Conservation (phyloP, 1,139 yeast species). For the Yamadazyma atlantica region DNA sequence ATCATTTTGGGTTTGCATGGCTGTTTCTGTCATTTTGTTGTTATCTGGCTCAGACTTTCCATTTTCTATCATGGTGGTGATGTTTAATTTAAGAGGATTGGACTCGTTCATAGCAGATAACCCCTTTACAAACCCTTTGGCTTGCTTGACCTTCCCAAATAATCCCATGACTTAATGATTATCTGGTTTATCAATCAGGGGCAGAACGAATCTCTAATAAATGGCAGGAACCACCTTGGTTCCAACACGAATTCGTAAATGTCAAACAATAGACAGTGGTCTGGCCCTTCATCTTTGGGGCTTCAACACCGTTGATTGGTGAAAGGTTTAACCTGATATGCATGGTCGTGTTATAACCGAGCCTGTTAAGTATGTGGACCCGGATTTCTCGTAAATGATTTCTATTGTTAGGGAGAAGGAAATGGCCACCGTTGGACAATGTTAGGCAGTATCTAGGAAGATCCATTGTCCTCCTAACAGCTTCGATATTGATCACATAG, state of each 20-base stretch:
- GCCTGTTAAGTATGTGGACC: too few species aligned
- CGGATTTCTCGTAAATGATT: too few species aligned
- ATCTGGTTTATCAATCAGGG: too few species aligned
- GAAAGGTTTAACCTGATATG: neutral
- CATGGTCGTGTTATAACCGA: too few species aligned
- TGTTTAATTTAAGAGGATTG: slow-evolving; percentile 1
- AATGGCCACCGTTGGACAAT: too few species aligned
- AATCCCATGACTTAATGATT: slow-evolving; percentile 4
- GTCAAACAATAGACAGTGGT: neutral
- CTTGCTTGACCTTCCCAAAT: slow-evolving; percentile 3
- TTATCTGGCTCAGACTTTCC: slow-evolving; percentile 1
- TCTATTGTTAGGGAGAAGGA: too few species aligned
- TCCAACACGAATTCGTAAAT: neutral
- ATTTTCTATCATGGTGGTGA: slow-evolving; percentile 4
- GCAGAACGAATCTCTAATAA: too few species aligned
- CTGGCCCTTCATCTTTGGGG: too few species aligned
- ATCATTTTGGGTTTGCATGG: slow-evolving; percentile 4
- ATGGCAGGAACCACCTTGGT: too few species aligned
- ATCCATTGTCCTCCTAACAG: too few species aligned
- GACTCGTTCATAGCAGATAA: neutral
- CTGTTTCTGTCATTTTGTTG: neutral
- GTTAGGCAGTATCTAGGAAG: too few species aligned
- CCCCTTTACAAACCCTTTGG: slow-evolving; percentile 4
- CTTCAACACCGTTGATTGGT: neutral
- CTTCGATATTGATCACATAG: too few species aligned